Base-by-base conservation (phyloP, 495 filamentous ascomycete species). In the Articulospora tetracladia region DNA sequence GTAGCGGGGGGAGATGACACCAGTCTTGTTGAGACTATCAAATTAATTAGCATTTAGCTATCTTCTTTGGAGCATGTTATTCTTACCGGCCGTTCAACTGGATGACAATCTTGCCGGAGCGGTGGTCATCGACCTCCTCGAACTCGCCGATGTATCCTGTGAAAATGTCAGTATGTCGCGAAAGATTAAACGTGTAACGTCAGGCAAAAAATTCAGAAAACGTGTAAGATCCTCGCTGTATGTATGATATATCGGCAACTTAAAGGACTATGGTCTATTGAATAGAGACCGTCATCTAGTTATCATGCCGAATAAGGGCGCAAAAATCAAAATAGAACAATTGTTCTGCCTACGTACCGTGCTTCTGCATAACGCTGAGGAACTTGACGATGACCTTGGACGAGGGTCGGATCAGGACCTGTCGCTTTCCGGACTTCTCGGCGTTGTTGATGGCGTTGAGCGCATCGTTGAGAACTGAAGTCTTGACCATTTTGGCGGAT, bases 311-410 rank as follows among this genome's bases (percentile, higher is more conserved):
- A 92, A 65, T 60, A 23, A 46, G 15, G 11, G 15, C 17, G 17
- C 56, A 26, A 67, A 55, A 61, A 34, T 25, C 34, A 60, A 57
- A 36, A 63, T 55, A 64, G 55, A 30, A 44, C n/a, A 44, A 44
- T 12, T 15, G 17, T 49, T 11, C 30, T 12, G 11, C 24, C 23
- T 26, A 90, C 91, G 60, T 93, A 98, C 94, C 95, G 79, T 98
- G 95, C 79, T 87, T 88, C 81, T 98, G 94, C 94, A 98, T 98
- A 74, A 97, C 93, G 73, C 83, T 84, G 68, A 98, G 81, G 85
- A 97, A 98, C 86, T 97, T 98, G 83, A 96, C 85, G 70, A 97
- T 98, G 82, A 98, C 94, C 86, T 98, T 98, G 71, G 93, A 97
- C 76, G 83, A 88, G 71, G 94, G 94, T 63, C 92, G 85, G 82